Conservation (phyloP, 306 rosid species). For the Oemleria cerasiformis region DNA sequence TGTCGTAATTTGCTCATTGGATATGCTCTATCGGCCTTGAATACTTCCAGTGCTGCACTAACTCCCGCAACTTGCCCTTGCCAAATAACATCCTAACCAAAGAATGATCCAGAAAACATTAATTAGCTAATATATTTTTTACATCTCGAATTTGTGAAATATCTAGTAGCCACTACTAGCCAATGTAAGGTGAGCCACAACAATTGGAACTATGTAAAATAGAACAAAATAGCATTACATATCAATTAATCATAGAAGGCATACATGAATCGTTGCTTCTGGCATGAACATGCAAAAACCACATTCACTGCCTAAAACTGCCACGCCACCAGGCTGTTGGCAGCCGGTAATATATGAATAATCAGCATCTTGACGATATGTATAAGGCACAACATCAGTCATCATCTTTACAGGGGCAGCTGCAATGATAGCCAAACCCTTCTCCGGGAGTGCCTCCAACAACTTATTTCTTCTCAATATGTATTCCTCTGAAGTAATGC, state of each 20-base stretch:
- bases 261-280: constrained; percentile 64
- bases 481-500: constrained; percentile 74
- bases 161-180: constrained; percentile 1
- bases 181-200: constrained; percentile 6
- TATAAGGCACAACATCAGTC: constrained; percentile 93
- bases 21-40: constrained; percentile 81
- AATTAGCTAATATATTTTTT: not conserved
- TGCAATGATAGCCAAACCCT: constrained; percentile 82
- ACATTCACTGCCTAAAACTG: constrained; percentile 70
- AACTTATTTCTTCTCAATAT: constrained; percentile 64
- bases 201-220: constrained; percentile 6
- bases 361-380: constrained; percentile 89
- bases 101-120: not conserved
- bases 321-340: constrained; percentile 93
- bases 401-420: constrained; percentile 95
- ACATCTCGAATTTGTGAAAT: not conserved
- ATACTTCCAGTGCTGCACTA: constrained; percentile 67
- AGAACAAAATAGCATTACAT: constrained; percentile 16
- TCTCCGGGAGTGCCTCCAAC: constrained; percentile 80
- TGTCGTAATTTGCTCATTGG: constrained; percentile 64
- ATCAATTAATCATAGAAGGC: constrained; percentile 31
- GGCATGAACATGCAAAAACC: constrained; percentile 99
- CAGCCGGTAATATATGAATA: constrained; percentile 86
- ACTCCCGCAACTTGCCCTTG: constrained; percentile 84
- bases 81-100: constrained; percentile 83